phyloP scores from a whole-genome alignment of 768 basidiomycete genomes.

The Russula sp. region DNA sequence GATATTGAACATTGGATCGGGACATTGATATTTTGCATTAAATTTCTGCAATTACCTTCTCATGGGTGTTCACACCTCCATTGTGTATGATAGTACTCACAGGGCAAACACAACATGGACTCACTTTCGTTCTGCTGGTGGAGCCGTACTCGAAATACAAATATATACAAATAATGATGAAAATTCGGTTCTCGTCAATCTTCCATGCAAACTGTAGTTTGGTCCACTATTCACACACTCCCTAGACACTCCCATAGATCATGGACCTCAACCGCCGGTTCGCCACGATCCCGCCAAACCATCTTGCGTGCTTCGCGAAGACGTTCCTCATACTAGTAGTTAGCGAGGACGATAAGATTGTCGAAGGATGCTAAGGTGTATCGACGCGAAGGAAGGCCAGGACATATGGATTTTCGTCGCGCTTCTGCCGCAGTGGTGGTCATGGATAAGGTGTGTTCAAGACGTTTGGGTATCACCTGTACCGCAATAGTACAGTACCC shows the following conservation, averaged over 20 bases:
- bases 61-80: no score
- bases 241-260: conserved; percentile 62
- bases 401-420: conserved; percentile 31
- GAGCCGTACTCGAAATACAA: no score
- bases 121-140: no score
- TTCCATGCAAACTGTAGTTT: no score
- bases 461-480: neutral
- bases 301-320: conserved; percentile 71
- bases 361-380: conserved; percentile 77
- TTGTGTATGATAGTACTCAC: no score
- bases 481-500: no score
- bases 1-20: neutral
- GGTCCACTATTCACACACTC: no score
- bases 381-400: conserved; percentile 45
- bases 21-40: no score
- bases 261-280: conserved; percentile 66
- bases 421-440: neutral
- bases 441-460: conserved; percentile 3
- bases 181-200: no score
- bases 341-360: conserved; percentile 79
- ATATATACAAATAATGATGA: no score
- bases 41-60: no score
- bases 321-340: conserved; percentile 76
- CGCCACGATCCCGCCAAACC: conserved; percentile 77
- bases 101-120: no score